These are phyloP conservation scores for Aegilops bicornis DNA, from an alignment of 176 grass and related monocot genomes.

Conservation along the genomic window DNA sequence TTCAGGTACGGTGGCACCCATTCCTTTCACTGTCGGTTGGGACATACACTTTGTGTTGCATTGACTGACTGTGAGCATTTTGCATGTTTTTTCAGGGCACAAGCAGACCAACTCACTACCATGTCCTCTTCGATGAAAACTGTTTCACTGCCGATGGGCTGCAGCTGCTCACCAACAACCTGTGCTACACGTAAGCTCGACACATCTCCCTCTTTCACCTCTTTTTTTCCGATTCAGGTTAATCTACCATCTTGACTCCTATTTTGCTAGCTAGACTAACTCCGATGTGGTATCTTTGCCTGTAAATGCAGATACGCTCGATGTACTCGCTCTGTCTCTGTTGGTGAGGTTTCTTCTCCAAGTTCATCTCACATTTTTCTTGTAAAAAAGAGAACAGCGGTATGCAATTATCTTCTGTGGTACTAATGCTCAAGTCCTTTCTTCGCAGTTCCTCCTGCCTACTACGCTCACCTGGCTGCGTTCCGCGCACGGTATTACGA, in stretches of 20 bases:
- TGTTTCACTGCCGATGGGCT: conserved; percentile 44
- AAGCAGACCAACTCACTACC: conserved; percentile 63
- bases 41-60: background rate
- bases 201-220: background rate
- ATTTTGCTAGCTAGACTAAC: background rate
- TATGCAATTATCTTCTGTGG: background rate
- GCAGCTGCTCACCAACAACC: conserved; percentile 55
- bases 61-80: background rate
- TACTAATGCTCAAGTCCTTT: background rate
- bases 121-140: conserved; percentile 61
- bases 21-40: background rate
- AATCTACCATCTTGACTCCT: background rate
- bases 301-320: conserved; percentile 67
- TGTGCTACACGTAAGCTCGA: conserved; percentile 70
- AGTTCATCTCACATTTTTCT: background rate
- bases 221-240: background rate
- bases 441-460: conserved; percentile 63
- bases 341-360: conserved; percentile 48
- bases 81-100: conserved; percentile 44
- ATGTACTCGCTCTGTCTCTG: conserved; percentile 75
- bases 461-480: conserved; percentile 81
- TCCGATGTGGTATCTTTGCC: conserved; percentile 9
- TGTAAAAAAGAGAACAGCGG: background rate
- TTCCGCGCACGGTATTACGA: conserved; percentile 65
- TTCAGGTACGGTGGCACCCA: conserved; percentile 34